Percentiles rank a stretch among this genome's conserved stretches.
Conservation (phyloP, 768 basidiomycete genomes). For the Scleroderma citrinum region DNA sequence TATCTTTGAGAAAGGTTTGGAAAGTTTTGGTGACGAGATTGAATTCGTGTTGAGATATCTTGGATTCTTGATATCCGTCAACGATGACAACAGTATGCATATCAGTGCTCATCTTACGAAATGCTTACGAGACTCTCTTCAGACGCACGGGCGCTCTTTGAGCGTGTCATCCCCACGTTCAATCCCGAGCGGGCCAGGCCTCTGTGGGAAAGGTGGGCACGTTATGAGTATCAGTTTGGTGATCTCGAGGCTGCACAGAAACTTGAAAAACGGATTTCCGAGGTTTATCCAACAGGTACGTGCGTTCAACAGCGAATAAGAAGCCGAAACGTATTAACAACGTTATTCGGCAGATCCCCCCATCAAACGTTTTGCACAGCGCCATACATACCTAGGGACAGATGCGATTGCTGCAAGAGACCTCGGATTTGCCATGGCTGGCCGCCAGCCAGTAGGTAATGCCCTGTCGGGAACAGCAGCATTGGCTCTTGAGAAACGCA, state of each 20-base stretch:
- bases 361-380: slow-evolving; percentile 86
- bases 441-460: slow-evolving; percentile 18
- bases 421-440: slow-evolving; percentile 67
- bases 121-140: slow-evolving; percentile 5
- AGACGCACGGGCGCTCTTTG: slow-evolving; percentile 97
- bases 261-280: slow-evolving; percentile 83
- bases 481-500: slow-evolving; percentile 27
- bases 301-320: slow-evolving; percentile 3
- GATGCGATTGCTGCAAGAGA: slow-evolving; percentile 89
- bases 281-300: slow-evolving; percentile 81
- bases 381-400: slow-evolving; percentile 64
- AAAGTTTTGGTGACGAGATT: slow-evolving; percentile 72
- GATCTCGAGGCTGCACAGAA: slow-evolving; percentile 84
- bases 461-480: slow-evolving; percentile 12
- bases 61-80: slow-evolving; percentile 88
- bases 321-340: background rate
- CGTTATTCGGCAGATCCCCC: slow-evolving; percentile 59
- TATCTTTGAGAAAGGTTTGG: slow-evolving; percentile 92
- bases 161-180: slow-evolving; percentile 77
- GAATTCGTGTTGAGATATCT: slow-evolving; percentile 88
- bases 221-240: slow-evolving; percentile 94
- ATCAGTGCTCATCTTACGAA: background rate
- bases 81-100: slow-evolving; percentile 87
- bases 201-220: slow-evolving; percentile 94
- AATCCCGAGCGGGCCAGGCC: slow-evolving; percentile 72